Percentiles rank a stretch among this genome's conserved stretches.
Evolutionary conservation across 306 rosid genomes (phyloP).

Genomic region (Boehmeria nivea): DNA sequence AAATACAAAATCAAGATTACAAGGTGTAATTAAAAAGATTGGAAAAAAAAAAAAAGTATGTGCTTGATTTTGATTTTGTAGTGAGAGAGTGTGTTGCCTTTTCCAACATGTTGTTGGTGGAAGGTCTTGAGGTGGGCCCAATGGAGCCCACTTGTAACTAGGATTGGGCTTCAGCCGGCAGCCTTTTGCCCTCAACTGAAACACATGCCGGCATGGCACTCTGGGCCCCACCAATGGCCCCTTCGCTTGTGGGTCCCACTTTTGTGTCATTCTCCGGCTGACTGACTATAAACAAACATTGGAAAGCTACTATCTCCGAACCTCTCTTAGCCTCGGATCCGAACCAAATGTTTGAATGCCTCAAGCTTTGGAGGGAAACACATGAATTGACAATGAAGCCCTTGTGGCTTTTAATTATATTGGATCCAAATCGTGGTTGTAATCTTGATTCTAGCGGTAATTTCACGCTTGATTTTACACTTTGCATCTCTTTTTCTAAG

Average conservation of each 20-base stretch:
- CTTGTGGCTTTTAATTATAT: no score
- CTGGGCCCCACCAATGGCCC: conserved; percentile 20
- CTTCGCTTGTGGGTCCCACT: conserved; percentile 11
- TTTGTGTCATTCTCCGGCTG: background rate
- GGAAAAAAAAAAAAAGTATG: no score
- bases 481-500: no score
- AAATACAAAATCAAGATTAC: no score
- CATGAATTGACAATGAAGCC: conserved; percentile 8
- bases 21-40: no score
- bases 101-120: conserved; percentile 7
- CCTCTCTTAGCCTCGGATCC: conserved; percentile 37
- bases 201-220: conserved; percentile 34
- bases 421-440: no score
- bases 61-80: no score
- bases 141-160: conserved; percentile 23
- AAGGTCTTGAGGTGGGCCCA: conserved; percentile 10
- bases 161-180: conserved; percentile 48
- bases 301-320: conserved; percentile 18
- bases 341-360: conserved; percentile 35
- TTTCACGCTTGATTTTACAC: no score
- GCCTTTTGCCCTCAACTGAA: conserved; percentile 9
- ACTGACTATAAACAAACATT: conserved; percentile 13
- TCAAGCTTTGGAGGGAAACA: conserved; percentile 38
- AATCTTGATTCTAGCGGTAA: no score
- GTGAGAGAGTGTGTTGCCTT: background rate